phyloP scores from a whole-genome alignment of 805 yeast genomes.

The Pichia membranifaciens region DNA sequence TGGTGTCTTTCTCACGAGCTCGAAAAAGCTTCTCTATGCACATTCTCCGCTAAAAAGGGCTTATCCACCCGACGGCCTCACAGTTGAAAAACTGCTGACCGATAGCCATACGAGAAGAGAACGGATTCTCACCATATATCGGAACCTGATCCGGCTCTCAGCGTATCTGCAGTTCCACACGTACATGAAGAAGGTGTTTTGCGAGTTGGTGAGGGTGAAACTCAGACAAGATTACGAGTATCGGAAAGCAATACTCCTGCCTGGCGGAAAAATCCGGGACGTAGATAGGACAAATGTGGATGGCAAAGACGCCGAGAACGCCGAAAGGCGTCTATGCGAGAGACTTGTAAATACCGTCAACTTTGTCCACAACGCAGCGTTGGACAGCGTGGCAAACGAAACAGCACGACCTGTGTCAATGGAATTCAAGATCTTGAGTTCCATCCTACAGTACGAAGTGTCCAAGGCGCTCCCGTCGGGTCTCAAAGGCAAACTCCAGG shows the following conservation, averaged over 20 bases:
- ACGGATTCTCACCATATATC: conserved; percentile 16
- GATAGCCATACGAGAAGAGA: conserved; percentile 6
- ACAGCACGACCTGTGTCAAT: conserved; percentile 4
- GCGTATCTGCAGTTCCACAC: conserved; percentile 12
- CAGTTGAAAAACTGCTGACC: conserved; percentile 9
- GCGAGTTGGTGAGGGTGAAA: conserved; percentile 16
- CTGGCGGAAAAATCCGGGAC: not conserved
- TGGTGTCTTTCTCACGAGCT: not conserved
- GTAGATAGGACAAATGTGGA: conserved; percentile 13
- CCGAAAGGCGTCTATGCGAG: conserved; percentile 2
- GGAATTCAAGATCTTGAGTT: conserved; percentile 17
- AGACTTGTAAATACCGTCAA: conserved; percentile 23
- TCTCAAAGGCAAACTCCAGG: not conserved
- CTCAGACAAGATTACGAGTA: conserved; percentile 22
- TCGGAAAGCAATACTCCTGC: conserved; percentile 12
- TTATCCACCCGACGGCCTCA: conserved; percentile 23
- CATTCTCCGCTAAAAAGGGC: conserved; percentile 16
- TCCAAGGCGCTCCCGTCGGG: conserved; percentile 13
- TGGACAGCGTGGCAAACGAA: conserved; percentile 6
- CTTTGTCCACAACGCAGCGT: conserved; percentile 24
- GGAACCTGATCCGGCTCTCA: conserved; percentile 19
- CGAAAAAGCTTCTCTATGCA: conserved; percentile 9
- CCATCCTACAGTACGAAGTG: conserved; percentile 21
- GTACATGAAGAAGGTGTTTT: conserved; percentile 9
- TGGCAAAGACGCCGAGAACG: too few relatives aligned